Base-by-base conservation (phyloP, 108 stramenopile species). In the Nitzschia sp. region DNA sequence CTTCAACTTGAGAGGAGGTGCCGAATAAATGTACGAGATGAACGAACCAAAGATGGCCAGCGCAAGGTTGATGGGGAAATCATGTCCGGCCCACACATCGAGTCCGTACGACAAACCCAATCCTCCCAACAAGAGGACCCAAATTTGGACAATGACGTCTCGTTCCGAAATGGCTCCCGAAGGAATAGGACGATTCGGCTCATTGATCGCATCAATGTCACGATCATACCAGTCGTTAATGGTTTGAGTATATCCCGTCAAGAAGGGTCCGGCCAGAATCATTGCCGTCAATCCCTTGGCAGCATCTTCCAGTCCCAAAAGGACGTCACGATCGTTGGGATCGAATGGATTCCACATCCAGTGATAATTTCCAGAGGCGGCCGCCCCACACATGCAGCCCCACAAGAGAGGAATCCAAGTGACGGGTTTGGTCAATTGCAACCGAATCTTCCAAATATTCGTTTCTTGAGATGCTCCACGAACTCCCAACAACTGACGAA, bases 151-250 rank as follows among this genome's bases (percentile, higher is more conserved):
- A 54, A 96, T 96, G 29, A 96, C 94, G 69, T 96, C 82, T 57
- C 83, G 79, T 75, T 96, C 94, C 34, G 89, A 79, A 60, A 97
- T 97, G 29, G 87, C 85, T 4, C 97, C 97, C 53, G 83, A 85
- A 2, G 97, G 97, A 57, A 98, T 98, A 2, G 97, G 97, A 52
- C 97, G 84, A 75, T 98, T 92, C 6, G 97, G 97, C 80, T 98
- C 97, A 56, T 98, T 98, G 77, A 98, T 98, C 50, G 97, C 97
- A 83, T 98, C 97, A 71, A 98, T 96, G 21, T 98, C 97, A 29
- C 94, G 81, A 85, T 98, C 97, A 73, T 98, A 96, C 97, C 97
- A 97, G 72, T 97, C 97, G 75, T 97, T 97, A 60, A 97, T 96
- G n/a, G 97, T 97, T 82, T 98, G 97, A 6, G 96, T 96, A 78